phyloP scores from a whole-genome alignment of 2,329 filamentous ascomycete genomes.

The Cadophora luteo-olivacea region DNA sequence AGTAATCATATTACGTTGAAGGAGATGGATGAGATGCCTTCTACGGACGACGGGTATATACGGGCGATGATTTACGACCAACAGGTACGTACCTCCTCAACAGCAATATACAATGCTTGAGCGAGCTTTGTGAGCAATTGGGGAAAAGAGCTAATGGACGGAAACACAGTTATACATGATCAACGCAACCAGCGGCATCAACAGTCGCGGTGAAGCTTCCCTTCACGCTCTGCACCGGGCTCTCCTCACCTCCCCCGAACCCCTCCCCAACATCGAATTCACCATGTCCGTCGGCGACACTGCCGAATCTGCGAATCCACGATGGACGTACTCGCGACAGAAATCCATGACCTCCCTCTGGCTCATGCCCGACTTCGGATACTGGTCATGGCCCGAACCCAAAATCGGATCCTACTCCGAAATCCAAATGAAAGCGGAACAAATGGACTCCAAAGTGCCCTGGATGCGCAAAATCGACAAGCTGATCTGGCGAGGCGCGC shows the following conservation, averaged over 20 bases:
- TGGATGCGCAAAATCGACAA: conserved; percentile 34
- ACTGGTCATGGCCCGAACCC: conserved; percentile 45
- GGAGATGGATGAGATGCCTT: conserved; percentile 30
- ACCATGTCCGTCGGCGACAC: conserved; percentile 42
- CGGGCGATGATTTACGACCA: conserved; percentile 34
- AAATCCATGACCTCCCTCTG: conserved; percentile 40
- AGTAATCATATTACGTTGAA: conserved; percentile 19
- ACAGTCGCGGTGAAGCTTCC: conserved; percentile 42
- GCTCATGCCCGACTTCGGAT: conserved; percentile 48
- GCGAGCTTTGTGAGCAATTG: background rate
- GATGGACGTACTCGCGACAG: conserved; percentile 27
- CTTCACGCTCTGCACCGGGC: conserved; percentile 47
- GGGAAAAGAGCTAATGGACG: background rate
- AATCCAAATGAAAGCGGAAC: conserved; percentile 33
- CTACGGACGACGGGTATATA: conserved; percentile 21
- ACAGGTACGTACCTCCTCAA: conserved; percentile 25
- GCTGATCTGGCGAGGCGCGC: conserved; percentile 40
- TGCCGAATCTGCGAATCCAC: conserved; percentile 25
- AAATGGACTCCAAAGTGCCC: conserved; percentile 24
- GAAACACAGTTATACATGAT: conserved; percentile 45
- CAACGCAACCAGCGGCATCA: conserved; percentile 36
- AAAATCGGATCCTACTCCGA: conserved; percentile 46
- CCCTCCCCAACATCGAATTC: conserved; percentile 48
- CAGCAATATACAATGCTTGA: background rate
- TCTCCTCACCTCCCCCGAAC: conserved; percentile 43